phyloP scores from a whole-genome alignment of 805 yeast genomes.

The Starmerella etchellsii region DNA sequence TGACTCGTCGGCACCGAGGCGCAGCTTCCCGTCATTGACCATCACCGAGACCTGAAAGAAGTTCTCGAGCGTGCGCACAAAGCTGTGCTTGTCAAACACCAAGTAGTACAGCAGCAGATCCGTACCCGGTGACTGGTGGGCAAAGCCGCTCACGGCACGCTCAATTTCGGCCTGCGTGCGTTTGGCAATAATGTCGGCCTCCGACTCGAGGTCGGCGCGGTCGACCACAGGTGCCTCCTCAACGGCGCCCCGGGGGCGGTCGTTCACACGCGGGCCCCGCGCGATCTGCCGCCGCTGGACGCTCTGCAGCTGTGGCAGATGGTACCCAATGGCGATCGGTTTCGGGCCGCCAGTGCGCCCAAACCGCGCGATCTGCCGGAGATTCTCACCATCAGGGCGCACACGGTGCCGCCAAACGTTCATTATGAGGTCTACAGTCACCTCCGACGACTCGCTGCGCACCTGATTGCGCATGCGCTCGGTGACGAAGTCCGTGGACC shows the following conservation, averaged over 20 bases:
- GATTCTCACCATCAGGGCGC: conserved; percentile 1
- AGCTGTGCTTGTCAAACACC: conserved; percentile 9
- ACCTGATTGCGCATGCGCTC: conserved; percentile 6
- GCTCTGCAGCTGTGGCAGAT: not conserved
- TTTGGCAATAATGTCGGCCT: not conserved
- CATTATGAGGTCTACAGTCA: conserved; percentile 1
- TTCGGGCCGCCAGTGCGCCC: too few species aligned
- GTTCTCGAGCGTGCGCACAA: conserved; percentile 12
- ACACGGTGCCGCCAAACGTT: too few species aligned
- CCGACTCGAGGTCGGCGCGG: conserved; percentile 1
- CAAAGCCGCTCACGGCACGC: not conserved
- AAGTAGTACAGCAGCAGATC: conserved; percentile 10
- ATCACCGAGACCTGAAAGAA: conserved; percentile 8
- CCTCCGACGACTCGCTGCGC: conserved; percentile 4
- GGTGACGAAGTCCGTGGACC: not conserved
- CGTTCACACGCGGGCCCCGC: not conserved
- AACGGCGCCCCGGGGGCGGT: conserved; percentile 1
- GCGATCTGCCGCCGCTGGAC: not conserved
- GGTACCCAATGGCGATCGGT: too few species aligned
- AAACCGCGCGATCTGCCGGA: too few species aligned
- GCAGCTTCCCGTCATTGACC: conserved; percentile 6
- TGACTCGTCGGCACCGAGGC: conserved; percentile 6
- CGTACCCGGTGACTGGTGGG: not conserved
- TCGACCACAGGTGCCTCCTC: not conserved
- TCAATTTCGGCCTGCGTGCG: not conserved